A percentile compares a stretch with the other conserved stretches of the same genome.
phyloP scores from a whole-genome alignment of 805 yeast species.

The Hyphopichia homilentoma region DNA sequence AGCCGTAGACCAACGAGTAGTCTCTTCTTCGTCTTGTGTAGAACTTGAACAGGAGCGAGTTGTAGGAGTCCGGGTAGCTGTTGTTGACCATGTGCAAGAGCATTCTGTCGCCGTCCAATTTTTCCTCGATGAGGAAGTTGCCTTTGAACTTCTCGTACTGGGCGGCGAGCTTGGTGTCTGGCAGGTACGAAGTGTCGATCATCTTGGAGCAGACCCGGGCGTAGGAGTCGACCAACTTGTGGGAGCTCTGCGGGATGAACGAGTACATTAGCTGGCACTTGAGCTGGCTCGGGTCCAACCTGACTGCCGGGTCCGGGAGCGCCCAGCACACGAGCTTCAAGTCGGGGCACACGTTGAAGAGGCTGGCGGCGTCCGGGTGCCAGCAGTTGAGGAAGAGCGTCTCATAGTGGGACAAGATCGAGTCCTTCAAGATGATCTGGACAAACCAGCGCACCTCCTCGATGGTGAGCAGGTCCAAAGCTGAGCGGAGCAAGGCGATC shows the following conservation, averaged over 20 bases:
- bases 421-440: conserved; percentile 57
- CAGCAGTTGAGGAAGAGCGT: conserved; percentile 53
- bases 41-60: conserved; percentile 34
- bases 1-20: conserved; percentile 68
- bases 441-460: conserved; percentile 67
- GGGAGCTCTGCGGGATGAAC: conserved; percentile 76
- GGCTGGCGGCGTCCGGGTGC: conserved; percentile 75
- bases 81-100: conserved; percentile 60
- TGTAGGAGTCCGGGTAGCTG: conserved; percentile 1
- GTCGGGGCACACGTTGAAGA: conserved; percentile 63
- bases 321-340: conserved; percentile 57
- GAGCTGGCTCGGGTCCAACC: conserved; percentile 40
- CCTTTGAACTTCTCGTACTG: conserved; percentile 15
- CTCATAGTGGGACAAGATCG: conserved; percentile 62
- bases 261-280: conserved; percentile 46
- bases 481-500: conserved; percentile 41
- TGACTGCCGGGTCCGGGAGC: conserved; percentile 45
- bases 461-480: conserved; percentile 52
- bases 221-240: conserved; percentile 49
- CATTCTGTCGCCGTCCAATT: conserved; percentile 90
- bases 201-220: conserved; percentile 47
- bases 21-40: conserved; percentile 71
- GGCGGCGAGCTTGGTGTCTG: conserved; percentile 12
- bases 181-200: conserved; percentile 5
- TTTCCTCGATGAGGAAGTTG: conserved; percentile 75